Base-by-base conservation (phyloP, 257 asterid genomes). In the Petunia secreta region DNA sequence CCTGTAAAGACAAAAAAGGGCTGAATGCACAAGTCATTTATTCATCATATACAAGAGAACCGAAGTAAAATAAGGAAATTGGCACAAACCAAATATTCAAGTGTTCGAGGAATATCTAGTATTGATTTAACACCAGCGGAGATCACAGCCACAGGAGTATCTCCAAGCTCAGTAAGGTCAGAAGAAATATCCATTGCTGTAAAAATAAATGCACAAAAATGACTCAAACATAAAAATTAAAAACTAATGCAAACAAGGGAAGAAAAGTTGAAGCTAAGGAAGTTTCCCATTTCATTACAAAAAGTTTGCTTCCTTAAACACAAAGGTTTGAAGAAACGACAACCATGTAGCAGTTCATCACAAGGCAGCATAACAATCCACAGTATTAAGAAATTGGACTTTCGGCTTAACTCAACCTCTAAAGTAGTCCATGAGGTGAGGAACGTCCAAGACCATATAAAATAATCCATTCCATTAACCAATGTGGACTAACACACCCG, bases 131-230 rank as follows among this genome's bases (percentile, higher is more conserved):
- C 96, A 79, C 99, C 99, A 16, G 98, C 99, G 75, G 94, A 95
- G 82, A 93, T 82, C 82, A 95, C 99, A 68, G 97, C 85, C 36
- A 95, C 96, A 40, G 97, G 97, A 54, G 94, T 93, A 90, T 91
- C 90, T 83, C 98, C 98, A 78, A 95, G 91, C 92, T 93, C 99
- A 44, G 90, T 90, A 36, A 95, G 96, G 85, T 95, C 98, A 55
- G 99, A 96, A 80, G 99, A 96, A 79, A 96, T 84, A 87, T 96
- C 99, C 95, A 96, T 86, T 71, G 99, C 99, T 95, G 91, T 71
- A 76, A 80, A 73, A 80, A 63, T 64, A 84, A 82, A 64, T 55
- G 8, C 62, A 34, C 11, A 71, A 71, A 60, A 71, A 48, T 40
- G 8, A 68, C 75, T 68, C 40, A 68, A 68, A n/a, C 57, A 68